Conservation (phyloP, 176 grass and related monocot genomes). For the Ensete ventricosum region DNA sequence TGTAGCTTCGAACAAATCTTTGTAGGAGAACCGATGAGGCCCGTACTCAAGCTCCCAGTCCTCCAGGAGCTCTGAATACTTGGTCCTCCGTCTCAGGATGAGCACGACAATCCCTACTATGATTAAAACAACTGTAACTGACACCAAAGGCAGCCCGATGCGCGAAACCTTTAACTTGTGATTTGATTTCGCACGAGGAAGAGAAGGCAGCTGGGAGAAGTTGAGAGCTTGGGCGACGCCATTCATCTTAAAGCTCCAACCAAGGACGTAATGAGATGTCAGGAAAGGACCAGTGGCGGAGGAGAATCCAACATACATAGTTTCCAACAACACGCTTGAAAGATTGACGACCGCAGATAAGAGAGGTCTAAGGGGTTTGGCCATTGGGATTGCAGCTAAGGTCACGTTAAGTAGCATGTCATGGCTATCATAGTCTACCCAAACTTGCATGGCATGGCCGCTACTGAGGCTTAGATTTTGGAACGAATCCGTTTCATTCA, state of each 20-base stretch:
- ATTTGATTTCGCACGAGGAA: conserved; percentile 3
- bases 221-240: conserved; percentile 1
- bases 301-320: background rate
- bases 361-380: background rate
- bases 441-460: background rate
- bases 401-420: background rate
- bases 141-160: background rate
- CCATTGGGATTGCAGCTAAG: background rate
- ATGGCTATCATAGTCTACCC: background rate
- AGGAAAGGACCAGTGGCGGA: background rate
- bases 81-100: background rate
- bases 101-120: background rate
- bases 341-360: background rate
- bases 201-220: conserved; percentile 10
- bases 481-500: conserved; percentile 5
- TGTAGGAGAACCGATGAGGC: conserved; percentile 24
- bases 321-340: background rate
- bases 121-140: background rate
- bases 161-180: background rate
- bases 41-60: conserved; percentile 33
- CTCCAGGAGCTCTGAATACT: conserved; percentile 26
- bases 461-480: background rate
- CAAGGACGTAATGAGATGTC: background rate
- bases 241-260: conserved; percentile 1
- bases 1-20: conserved; percentile 19